These are phyloP conservation scores for Pholiota microspora DNA, from an alignment of 768 basidiomycete genomes.

Conservation along the genomic window DNA sequence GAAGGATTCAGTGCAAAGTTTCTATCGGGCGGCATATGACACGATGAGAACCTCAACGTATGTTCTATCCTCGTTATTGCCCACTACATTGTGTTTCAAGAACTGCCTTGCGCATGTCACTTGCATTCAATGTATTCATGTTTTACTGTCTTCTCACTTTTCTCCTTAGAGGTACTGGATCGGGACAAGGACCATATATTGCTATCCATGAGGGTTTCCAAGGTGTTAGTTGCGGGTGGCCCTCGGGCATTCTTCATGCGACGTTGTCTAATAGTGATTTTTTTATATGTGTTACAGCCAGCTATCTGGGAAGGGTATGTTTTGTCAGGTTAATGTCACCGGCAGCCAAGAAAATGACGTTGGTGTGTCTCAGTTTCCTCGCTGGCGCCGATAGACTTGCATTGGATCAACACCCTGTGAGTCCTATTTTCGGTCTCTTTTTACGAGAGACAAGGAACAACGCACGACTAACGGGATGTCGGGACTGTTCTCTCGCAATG, in stretches of 20 bases:
- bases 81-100: neutral
- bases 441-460: constrained; percentile 7
- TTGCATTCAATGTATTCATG: neutral
- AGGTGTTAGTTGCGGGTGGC: constrained; percentile 34
- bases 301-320: constrained; percentile 44
- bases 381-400: constrained; percentile 72
- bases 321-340: neutral
- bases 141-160: constrained; percentile 4
- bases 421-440: constrained; percentile 22
- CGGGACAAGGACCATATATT: constrained; percentile 43
- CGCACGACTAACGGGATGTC: constrained; percentile 9
- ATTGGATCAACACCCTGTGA: constrained; percentile 78
- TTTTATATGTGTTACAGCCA: constrained; percentile 26
- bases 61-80: constrained; percentile 11
- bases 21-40: constrained; percentile 45
- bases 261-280: constrained; percentile 1
- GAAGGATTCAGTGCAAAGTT: constrained; percentile 36
- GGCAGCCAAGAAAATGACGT: neutral
- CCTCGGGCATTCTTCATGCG: constrained; percentile 10
- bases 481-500: constrained; percentile 10
- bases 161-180: constrained; percentile 57
- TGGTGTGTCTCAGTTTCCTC: constrained; percentile 51
- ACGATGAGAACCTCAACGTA: constrained; percentile 43
- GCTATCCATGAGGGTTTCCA: constrained; percentile 69
- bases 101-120: neutral